Evolutionary conservation across 768 basidiomycete species (phyloP).

Genomic region (Leccinum arenicola): DNA sequence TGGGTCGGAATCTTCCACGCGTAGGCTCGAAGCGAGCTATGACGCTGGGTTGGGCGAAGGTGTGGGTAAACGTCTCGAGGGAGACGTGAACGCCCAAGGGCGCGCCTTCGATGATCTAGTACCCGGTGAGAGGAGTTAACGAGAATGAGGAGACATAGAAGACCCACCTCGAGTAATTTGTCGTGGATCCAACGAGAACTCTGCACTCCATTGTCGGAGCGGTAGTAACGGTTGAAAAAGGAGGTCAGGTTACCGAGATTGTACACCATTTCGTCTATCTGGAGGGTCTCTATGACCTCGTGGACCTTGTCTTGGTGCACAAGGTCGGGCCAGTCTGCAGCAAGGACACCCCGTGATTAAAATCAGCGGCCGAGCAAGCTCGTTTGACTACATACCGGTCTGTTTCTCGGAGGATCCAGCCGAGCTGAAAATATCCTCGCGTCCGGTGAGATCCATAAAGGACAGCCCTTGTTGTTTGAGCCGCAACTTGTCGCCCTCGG

Average conservation of each 20-base stretch:
- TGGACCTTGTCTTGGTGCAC: conserved; percentile 14
- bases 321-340: conserved; percentile 17
- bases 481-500: conserved; percentile 19
- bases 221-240: conserved; percentile 34
- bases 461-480: conserved; percentile 9
- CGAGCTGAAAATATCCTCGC: not conserved
- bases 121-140: not conserved
- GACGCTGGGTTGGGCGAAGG: conserved; percentile 21
- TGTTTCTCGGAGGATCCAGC: not conserved
- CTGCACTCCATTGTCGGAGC: conserved; percentile 34
- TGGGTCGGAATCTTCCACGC: conserved; percentile 2
- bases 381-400: not conserved
- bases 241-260: conserved; percentile 36
- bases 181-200: conserved; percentile 41
- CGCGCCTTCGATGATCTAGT: conserved; percentile 12
- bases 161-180: conserved; percentile 11
- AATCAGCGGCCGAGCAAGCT: not conserved
- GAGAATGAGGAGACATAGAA: not conserved
- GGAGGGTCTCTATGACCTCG: conserved; percentile 1
- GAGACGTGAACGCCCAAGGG: conserved; percentile 16
- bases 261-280: conserved; percentile 32
- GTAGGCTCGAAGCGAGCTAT: conserved; percentile 28
- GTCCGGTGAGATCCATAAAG: conserved; percentile 16
- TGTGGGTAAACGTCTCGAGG: conserved; percentile 22
- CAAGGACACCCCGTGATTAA: not conserved